phyloP scores from a whole-genome alignment of 306 rosid species.

The Vigna unguiculata region DNA sequence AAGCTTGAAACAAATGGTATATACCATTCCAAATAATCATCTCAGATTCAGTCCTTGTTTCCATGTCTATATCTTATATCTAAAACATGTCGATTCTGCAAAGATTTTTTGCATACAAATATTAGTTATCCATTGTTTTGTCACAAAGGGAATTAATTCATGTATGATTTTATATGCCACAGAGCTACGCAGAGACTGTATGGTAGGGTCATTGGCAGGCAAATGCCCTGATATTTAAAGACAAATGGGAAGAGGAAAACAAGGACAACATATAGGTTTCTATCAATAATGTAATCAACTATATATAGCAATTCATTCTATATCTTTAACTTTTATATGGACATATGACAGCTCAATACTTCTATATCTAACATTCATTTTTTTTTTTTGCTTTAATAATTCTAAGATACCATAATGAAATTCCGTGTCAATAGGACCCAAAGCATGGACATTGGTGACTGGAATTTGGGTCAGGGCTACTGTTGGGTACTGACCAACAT shows the following conservation, averaged over 20 bases:
- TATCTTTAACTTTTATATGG: background rate
- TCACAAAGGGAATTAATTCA: no score
- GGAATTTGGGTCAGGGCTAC: constrained; percentile 78
- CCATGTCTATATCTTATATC: no score
- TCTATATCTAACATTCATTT: background rate
- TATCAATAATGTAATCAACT: no score
- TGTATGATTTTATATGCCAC: background rate
- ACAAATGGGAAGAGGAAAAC: constrained; percentile 4
- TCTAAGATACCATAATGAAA: constrained; percentile 10
- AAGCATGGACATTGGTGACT: constrained; percentile 99
- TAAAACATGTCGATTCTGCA: no score
- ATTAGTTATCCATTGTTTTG: no score
- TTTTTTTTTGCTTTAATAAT: background rate
- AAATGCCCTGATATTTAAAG: background rate
- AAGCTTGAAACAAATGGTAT: no score
- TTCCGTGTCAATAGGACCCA: constrained; percentile 73
- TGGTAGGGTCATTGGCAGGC: constrained; percentile 36
- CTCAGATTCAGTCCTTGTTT: no score
- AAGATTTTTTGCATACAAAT: no score
- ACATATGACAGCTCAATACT: constrained; percentile 14
- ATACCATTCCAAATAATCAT: no score
- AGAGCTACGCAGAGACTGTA: constrained; percentile 25
- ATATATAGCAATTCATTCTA: background rate
- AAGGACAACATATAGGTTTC: constrained; percentile 1
- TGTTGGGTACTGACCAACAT: constrained; percentile 97